phyloP scores from a whole-genome alignment of 2,329 filamentous ascomycete species.

The Botrytis squamosa region DNA sequence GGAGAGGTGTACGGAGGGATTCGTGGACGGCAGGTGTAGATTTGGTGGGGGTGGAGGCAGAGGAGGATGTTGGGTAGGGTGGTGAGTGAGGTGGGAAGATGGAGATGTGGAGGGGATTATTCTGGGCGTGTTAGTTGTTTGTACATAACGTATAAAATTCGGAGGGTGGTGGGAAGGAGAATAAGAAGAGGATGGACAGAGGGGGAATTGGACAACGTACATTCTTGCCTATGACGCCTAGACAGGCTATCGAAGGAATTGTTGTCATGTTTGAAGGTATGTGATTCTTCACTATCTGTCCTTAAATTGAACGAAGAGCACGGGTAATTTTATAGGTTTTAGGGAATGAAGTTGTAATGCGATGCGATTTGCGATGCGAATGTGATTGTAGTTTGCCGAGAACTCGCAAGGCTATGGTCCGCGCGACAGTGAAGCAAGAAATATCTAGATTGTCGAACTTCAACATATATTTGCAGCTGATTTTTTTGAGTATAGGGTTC shows the following conservation, averaged over 20 bases:
- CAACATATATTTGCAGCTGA: background rate
- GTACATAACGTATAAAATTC: background rate
- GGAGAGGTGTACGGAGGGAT: conserved; percentile 70
- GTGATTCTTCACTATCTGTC: background rate
- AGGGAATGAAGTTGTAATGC: background rate
- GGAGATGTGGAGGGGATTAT: conserved; percentile 92
- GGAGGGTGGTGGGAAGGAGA: background rate
- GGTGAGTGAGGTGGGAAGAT: conserved; percentile 64
- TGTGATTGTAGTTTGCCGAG: background rate
- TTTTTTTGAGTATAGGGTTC: background rate
- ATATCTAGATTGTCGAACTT: background rate
- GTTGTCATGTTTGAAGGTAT: conserved; percentile 46
- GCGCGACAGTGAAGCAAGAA: background rate
- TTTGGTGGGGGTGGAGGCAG: conserved; percentile 38
- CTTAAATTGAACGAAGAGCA: background rate
- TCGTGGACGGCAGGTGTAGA: conserved; percentile 42
- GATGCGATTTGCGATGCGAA: background rate
- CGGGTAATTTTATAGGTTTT: background rate
- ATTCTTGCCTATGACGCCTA: conserved; percentile 91
- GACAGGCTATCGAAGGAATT: conserved; percentile 82
- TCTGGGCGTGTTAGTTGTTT: conserved; percentile 52
- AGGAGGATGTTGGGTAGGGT: conserved; percentile 24
- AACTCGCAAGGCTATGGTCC: background rate
- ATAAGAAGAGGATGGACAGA: background rate
- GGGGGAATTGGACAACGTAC: conserved; percentile 50